phyloP scores from a whole-genome alignment of 1,284 basidiomycete species.

The Cystobasidium slooffiae region DNA sequence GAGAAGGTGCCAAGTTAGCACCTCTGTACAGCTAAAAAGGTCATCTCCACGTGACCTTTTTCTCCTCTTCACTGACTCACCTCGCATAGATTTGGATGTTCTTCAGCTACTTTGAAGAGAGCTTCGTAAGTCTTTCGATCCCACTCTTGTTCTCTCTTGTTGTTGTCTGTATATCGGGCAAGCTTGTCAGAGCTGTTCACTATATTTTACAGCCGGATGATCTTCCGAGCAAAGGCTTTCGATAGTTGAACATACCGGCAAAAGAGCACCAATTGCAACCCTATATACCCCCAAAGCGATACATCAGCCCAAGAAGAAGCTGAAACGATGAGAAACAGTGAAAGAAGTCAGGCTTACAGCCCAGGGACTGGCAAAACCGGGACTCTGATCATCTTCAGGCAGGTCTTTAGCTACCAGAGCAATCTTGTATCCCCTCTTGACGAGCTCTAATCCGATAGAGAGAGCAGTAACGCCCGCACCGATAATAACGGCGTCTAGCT shows the following conservation, averaged over 20 bases:
- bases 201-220: conserved; percentile 2
- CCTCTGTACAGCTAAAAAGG: too few relatives aligned
- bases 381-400: conserved; percentile 66
- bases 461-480: conserved; percentile 59
- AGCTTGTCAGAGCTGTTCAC: not conserved
- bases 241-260: conserved; percentile 48
- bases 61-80: conserved; percentile 54
- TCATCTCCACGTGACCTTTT: conserved; percentile 30
- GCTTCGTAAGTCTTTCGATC: conserved; percentile 52
- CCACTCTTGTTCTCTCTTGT: conserved; percentile 60
- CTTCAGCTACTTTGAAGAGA: conserved; percentile 23
- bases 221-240: conserved; percentile 13
- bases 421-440: conserved; percentile 61
- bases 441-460: conserved; percentile 58
- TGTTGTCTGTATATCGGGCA: conserved; percentile 52
- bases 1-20: not conserved
- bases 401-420: conserved; percentile 70
- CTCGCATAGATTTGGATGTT: conserved; percentile 63
- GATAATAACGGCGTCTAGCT: conserved; percentile 38
- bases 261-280: conserved; percentile 72
- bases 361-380: conserved; percentile 71
- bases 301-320: not conserved
- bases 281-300: conserved; percentile 52
- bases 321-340: not conserved
- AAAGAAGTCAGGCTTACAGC: conserved; percentile 59